Evolutionary conservation across 2,329 filamentous ascomycete genomes (phyloP), one percentile per base, ranked within the genome.

Genomic region (Alternaria tenuissima): DNA sequence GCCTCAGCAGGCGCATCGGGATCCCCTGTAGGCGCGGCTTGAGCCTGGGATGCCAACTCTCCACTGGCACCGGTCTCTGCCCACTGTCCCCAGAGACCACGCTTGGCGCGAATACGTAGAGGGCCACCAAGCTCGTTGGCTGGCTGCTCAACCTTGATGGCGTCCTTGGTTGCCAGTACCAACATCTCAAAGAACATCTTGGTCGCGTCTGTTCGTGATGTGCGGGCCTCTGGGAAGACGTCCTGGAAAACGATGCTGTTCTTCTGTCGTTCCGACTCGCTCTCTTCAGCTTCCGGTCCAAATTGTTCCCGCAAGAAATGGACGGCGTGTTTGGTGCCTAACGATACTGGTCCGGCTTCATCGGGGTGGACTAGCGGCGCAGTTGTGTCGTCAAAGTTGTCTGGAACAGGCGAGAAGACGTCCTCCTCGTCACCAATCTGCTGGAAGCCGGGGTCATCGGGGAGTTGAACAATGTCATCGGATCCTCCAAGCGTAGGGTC

Each of bases 181-280:
- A 99, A 85, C 55, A 95, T 90, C 81, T 99, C 95, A 72, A 99
- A 99, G 83, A 99, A 99, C 93, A 99, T 97, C 85, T 97, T 97
- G 43, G 95, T 99, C 0, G 95, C 95, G 72, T 98, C 95, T 8
- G 91, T 91, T 78, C 92, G 92, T 67, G 87, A 93, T 0, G 94
- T 94, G 62, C 86, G 87, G 65, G 85, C 82, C 79, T 96, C 92
- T 0, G 95, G 95, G 34, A 97, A 86, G 48, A 99, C 85, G 59
- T 96, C 91, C 72, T 97, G 94, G 84, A 99, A 97, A 3, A 96
- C 85, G 3, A 96, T 93, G 12, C 88, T 88, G 24, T 85, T 86
- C 77, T 91, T 91, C 78, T 90, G 91, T 71, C 93, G 88, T 79
- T 91, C 87, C 3, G 89, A 86, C 65, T 88, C 88, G 20, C 76